Percentiles rank a stretch among this genome's conserved stretches.
These are phyloP conservation scores for Leptodermis oblonga DNA, from an alignment of 257 asterid genomes.

Conservation along the genomic window DNA sequence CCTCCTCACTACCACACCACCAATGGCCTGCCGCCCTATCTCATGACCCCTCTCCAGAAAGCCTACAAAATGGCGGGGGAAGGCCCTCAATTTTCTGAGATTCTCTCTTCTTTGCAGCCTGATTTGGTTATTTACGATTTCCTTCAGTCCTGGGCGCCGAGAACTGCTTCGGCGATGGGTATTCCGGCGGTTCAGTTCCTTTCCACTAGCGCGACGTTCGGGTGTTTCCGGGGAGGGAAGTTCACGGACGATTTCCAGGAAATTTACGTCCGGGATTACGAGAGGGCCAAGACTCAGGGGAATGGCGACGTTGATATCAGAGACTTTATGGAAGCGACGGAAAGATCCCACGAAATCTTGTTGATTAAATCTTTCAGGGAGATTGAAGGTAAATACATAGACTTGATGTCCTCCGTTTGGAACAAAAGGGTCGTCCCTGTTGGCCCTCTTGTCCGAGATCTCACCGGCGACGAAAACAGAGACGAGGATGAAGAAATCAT, in stretches of 20 bases:
- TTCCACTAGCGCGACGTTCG: constrained; percentile 30
- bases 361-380: constrained; percentile 31
- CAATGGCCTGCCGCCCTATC: constrained; percentile 8
- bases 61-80: constrained; percentile 13
- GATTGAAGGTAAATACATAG: constrained; percentile 43
- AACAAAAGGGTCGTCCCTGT: constrained; percentile 14
- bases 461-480: neutral
- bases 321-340: neutral
- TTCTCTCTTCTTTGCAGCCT: constrained; percentile 57
- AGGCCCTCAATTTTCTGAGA: constrained; percentile 27
- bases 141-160: constrained; percentile 48
- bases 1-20: constrained; percentile 12
- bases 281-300: neutral
- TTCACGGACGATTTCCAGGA: neutral
- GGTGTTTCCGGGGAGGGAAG: constrained; percentile 18
- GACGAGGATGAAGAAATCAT: constrained; percentile 5
- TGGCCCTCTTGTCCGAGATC: constrained; percentile 2
- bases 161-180: constrained; percentile 5
- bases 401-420: constrained; percentile 15
- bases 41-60: constrained; percentile 21
- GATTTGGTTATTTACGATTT: constrained; percentile 23
- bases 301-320: neutral
- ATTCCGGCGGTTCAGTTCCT: constrained; percentile 42
- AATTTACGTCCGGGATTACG: neutral
- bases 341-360: neutral